Evolutionary conservation across 768 basidiomycete species (phyloP).

Genomic region (Xerocomellus dryophilus): DNA sequence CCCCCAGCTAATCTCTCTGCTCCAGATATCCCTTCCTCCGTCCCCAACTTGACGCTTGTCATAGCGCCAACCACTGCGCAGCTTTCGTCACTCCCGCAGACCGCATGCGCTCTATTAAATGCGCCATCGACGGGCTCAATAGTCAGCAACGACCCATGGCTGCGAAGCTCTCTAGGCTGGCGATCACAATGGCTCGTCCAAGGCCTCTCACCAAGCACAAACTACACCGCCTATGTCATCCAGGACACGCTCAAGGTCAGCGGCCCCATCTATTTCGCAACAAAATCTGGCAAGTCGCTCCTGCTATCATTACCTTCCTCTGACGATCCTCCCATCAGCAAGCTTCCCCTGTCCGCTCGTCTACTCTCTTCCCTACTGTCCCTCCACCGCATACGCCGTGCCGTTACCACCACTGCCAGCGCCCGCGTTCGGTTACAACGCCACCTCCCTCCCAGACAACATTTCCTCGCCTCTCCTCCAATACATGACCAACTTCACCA

Average conservation of each 20-base stretch:
- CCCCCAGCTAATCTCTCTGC: conserved; percentile 51
- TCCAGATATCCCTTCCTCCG: conserved; percentile 40
- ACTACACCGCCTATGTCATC: conserved; percentile 75
- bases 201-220: conserved; percentile 59
- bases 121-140: conserved; percentile 38
- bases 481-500: conserved; percentile 72
- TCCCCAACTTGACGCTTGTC: conserved; percentile 54
- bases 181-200: conserved; percentile 65
- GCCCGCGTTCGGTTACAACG: conserved; percentile 44
- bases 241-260: conserved; percentile 54
- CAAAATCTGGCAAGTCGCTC: conserved; percentile 61
- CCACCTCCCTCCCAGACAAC: conserved; percentile 45
- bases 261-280: conserved; percentile 67
- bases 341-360: conserved; percentile 69
- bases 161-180: conserved; percentile 58
- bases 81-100: conserved; percentile 46
- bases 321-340: conserved; percentile 29
- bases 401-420: conserved; percentile 56
- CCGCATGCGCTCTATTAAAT: conserved; percentile 55
- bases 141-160: conserved; percentile 50
- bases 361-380: conserved; percentile 72
- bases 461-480: conserved; percentile 52
- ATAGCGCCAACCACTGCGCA: conserved; percentile 48
- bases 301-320: not conserved
- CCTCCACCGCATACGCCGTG: conserved; percentile 62